These are phyloP conservation scores for Castanospermum australe DNA, from an alignment of 306 rosid genomes.

Conservation along the genomic window DNA sequence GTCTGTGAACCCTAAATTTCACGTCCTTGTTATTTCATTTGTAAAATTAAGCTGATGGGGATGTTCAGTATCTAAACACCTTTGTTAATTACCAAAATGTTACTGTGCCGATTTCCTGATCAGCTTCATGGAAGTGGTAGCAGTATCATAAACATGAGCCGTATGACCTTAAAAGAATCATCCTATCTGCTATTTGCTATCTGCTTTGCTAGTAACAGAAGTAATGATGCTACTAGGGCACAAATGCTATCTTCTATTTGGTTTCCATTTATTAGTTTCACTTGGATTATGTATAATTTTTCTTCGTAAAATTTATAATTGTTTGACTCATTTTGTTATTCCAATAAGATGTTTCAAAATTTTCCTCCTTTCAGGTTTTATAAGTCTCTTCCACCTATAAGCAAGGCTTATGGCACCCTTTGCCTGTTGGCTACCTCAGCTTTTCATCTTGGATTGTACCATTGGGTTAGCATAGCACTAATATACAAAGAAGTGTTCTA, in stretches of 20 bases:
- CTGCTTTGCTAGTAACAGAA: background rate
- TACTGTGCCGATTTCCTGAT: background rate
- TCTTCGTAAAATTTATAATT: background rate
- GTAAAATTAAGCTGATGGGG: no score
- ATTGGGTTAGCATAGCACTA: conserved; percentile 24
- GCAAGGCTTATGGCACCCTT: conserved; percentile 67
- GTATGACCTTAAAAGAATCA: background rate
- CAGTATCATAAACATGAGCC: background rate
- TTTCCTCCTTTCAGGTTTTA: conserved; percentile 49
- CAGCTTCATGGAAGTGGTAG: background rate
- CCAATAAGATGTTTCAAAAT: background rate
- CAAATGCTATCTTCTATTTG: background rate
- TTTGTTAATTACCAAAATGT: background rate
- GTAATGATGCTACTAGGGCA: background rate
- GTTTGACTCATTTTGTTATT: background rate
- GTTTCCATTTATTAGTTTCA: background rate
- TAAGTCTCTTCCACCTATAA: conserved; percentile 72
- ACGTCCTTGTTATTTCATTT: no score
- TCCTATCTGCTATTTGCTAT: background rate
- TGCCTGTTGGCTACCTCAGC: conserved; percentile 57
- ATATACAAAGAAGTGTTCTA: conserved; percentile 24
- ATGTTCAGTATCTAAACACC: background rate
- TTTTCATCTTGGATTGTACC: conserved; percentile 41
- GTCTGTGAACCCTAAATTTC: background rate
- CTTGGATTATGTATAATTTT: background rate